Evolutionary conservation across 2,329 filamentous ascomycete species (phyloP).

Genomic region (Basipetospora sp.): DNA sequence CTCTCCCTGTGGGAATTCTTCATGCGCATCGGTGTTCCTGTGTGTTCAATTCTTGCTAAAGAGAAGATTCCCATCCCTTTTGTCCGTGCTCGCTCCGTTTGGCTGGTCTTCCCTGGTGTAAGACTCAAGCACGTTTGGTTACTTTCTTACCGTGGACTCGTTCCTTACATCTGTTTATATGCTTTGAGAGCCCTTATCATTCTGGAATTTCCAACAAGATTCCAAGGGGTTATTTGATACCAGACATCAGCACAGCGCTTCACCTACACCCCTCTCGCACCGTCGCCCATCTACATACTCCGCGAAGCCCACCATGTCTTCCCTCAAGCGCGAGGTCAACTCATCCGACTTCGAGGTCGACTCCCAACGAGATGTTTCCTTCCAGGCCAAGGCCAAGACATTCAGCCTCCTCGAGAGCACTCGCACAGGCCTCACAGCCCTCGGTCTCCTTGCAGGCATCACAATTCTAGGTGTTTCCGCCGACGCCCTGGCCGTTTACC

Average conservation of each 20-base stretch:
- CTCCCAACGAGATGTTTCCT: constrained; percentile 18
- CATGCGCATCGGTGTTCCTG: neutral
- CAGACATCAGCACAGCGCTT: too few species aligned
- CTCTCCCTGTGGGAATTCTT: constrained; percentile 1
- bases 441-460: constrained; percentile 37
- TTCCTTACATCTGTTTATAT: too few species aligned
- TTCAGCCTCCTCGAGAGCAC: constrained; percentile 28
- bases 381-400: constrained; percentile 23
- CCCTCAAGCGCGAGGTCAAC: constrained; percentile 22
- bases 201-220: too few species aligned
- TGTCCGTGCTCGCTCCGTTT: too few species aligned
- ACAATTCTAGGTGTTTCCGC: constrained; percentile 39
- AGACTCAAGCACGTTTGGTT: too few species aligned
- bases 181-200: too few species aligned
- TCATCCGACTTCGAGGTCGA: constrained; percentile 36
- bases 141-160: too few species aligned
- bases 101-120: too few species aligned
- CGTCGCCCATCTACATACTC: neutral
- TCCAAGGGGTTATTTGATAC: too few species aligned
- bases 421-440: constrained; percentile 30
- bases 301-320: constrained; percentile 7
- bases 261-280: too few species aligned
- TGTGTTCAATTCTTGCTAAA: neutral
- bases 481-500: constrained; percentile 40
- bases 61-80: neutral